Evolutionary conservation across 805 yeast species (phyloP).

Genomic region (Kluyveromyces wickerhamii): DNA sequence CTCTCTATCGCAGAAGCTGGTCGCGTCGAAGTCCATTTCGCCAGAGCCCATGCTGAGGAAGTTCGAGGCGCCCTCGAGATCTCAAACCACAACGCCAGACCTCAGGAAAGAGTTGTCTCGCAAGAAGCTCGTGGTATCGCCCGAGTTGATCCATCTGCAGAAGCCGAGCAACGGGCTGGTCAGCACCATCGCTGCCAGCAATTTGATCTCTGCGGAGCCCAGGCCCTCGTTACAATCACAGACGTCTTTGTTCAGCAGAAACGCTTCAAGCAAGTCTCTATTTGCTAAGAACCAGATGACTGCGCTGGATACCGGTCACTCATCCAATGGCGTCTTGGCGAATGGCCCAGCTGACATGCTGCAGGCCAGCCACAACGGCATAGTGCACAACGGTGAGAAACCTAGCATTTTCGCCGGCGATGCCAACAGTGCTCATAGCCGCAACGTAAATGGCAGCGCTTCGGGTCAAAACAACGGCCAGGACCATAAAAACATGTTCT

Average conservation of each 20-base stretch:
- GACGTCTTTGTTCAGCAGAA: conserved; percentile 3
- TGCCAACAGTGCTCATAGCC: no score
- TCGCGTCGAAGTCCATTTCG: neutral
- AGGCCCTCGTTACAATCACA: neutral
- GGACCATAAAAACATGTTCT: conserved; percentile 18
- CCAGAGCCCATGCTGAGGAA: neutral
- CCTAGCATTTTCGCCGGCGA: no score
- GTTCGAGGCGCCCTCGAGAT: conserved; percentile 1
- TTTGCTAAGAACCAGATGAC: neutral
- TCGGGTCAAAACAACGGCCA: conserved; percentile 2
- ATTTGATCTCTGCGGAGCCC: neutral
- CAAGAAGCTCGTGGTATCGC: neutral
- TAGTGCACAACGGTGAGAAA: no score
- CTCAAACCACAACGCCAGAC: neutral
- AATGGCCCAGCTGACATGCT: neutral
- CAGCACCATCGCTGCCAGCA: neutral
- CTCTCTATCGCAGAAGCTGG: neutral
- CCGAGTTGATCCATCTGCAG: neutral
- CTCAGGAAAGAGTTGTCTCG: neutral
- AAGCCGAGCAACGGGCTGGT: neutral
- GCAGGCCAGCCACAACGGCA: no score
- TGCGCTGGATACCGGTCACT: conserved; percentile 5
- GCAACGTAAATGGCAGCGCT: no score
- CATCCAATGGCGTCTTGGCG: neutral
- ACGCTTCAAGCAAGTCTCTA: conserved; percentile 2